Evolutionary conservation across 2,329 filamentous ascomycete species (phyloP).

Genomic region (Aspergillus ibericus): DNA sequence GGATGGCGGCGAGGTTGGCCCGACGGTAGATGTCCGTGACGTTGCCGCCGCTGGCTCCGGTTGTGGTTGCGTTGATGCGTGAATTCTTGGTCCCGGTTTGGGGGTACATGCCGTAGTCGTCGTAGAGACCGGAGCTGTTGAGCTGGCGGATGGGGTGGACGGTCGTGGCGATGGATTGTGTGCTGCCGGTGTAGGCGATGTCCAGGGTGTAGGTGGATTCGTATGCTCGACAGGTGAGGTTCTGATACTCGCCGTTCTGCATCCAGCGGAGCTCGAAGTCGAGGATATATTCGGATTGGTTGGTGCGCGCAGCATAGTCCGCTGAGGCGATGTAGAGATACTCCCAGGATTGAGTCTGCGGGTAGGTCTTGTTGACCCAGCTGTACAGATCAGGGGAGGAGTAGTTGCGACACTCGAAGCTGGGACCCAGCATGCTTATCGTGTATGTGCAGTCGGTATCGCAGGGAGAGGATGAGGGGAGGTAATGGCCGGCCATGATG

Average conservation of each 20-base stretch:
- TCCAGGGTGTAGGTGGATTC: not conserved
- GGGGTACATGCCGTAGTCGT: not conserved
- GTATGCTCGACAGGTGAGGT: not conserved
- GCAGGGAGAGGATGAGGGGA: not conserved
- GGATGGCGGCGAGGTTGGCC: not conserved
- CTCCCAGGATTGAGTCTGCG: not conserved
- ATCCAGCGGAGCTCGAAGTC: not conserved
- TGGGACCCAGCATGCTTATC: not conserved
- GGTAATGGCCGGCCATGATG: slow-evolving; percentile 1
- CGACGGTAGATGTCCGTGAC: not conserved
- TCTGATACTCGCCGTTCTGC: not conserved
- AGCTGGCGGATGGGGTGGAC: not conserved
- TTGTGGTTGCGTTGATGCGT: not conserved
- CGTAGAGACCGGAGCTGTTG: not conserved
- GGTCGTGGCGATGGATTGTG: not conserved
- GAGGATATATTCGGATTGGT: not conserved
- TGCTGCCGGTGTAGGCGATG: not conserved
- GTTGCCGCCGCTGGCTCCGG: not conserved
- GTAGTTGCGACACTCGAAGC: not conserved
- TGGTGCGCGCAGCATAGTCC: not conserved
- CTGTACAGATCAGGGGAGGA: not conserved
- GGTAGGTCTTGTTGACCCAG: slow-evolving; percentile 1
- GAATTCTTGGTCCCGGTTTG: not conserved
- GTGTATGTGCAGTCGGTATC: not conserved
- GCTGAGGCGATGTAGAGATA: not conserved